Evolutionary conservation across 2,329 filamentous ascomycete species (phyloP), one percentile per base, ranked within the genome.

Genomic region (Rugonectria rugulosa): DNA sequence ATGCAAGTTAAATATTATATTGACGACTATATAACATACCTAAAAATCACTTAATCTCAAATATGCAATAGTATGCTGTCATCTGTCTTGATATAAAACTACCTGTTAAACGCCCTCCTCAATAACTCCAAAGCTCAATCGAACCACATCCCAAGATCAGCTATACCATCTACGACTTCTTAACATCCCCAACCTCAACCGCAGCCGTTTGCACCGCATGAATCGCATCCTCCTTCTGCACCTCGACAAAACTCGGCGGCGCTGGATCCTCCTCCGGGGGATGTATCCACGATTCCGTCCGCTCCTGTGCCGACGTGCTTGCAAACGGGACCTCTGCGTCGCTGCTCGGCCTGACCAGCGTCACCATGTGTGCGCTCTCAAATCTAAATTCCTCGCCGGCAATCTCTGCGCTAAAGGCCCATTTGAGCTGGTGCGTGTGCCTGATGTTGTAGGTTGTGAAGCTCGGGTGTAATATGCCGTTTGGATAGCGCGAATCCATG

Each of bases 401-500:
- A 1, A 65, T 10, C 8, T 57, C 48, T 2, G 27, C 5, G 0
- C n/a, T 3, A 1, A 64, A 1, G 2, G 4, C 21, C 67, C 68
- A 72, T 5, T 50, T 56, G 0, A 70, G 7, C 1, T 20, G 37
- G 32, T 72, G 68, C 0, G 26, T 54, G 3, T 70, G 61, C 2
- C 45, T 54, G 15, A 72, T 65, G 19, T 68, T 71, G 43, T 67
- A 69, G 0, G 64, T 69, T 20, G 41, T 52, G 48, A 71, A 64
- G 10, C 34, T 55, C 1, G 68, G 66, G 2, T 34, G 53, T 3
- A 70, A 54, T 14, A 0, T 26, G 1, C 11, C 26, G 3, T 3
- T 21, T 5, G 11, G 7, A 9, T 14, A 40, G 17, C 3, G 14
- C 1, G 31, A 10, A 2, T 37, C 54, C 1, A 43, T 15, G 3